A percentile compares a stretch with the other conserved stretches of the same genome.
Conservation (phyloP, 495 filamentous ascomycete species). For the Penicillium psychrofluorescens region DNA sequence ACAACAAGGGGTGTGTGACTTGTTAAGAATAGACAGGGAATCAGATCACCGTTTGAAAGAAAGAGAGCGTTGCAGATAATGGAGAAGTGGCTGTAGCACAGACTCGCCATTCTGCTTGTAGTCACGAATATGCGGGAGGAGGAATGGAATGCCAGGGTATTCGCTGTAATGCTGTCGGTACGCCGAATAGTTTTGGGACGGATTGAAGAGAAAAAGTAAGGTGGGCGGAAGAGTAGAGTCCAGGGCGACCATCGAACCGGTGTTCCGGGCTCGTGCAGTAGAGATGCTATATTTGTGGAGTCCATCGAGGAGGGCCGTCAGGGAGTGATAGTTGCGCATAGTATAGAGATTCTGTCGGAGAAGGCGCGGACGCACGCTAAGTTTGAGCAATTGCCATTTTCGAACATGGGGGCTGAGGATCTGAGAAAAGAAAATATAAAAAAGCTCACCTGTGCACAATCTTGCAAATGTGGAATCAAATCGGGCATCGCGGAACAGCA, state of each 20-base stretch:
- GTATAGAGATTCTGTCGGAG: slow-evolving; percentile 18
- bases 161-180: slow-evolving; percentile 29
- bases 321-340: slow-evolving; percentile 26
- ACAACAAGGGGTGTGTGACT: not conserved
- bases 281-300: slow-evolving; percentile 26
- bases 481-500: slow-evolving; percentile 35
- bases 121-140: slow-evolving; percentile 32
- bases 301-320: slow-evolving; percentile 29
- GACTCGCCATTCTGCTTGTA: slow-evolving; percentile 22
- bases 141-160: slow-evolving; percentile 32
- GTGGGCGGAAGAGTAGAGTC: slow-evolving; percentile 19
- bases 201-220: slow-evolving; percentile 15
- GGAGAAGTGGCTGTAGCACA: slow-evolving; percentile 24
- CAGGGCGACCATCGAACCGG: slow-evolving; percentile 8
- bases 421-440: not conserved
- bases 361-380: too few species aligned
- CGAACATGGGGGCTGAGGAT: not conserved
- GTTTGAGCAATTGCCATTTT: not conserved
- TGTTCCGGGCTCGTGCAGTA: slow-evolving; percentile 8
- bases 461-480: slow-evolving; percentile 22
- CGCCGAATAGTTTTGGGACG: slow-evolving; percentile 24
- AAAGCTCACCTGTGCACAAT: slow-evolving; percentile 25
- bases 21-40: not conserved
- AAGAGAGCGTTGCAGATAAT: slow-evolving; percentile 14
- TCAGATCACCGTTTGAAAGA: not conserved